phyloP scores from a whole-genome alignment of 1,139 yeast species.

The Diutina neorugosa region DNA sequence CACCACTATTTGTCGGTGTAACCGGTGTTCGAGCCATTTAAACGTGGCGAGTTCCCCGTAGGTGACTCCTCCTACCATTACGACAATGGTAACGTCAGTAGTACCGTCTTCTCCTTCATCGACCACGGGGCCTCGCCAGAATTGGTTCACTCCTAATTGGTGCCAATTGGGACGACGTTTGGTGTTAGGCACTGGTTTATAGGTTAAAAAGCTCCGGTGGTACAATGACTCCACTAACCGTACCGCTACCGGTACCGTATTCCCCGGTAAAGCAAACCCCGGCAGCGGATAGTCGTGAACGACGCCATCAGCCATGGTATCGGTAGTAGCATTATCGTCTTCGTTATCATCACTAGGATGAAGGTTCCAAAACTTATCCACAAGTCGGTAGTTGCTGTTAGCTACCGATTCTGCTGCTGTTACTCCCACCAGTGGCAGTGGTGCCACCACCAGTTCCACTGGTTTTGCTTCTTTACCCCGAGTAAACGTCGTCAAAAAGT shows the following conservation, averaged over 20 bases:
- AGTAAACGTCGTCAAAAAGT: constrained; percentile 19
- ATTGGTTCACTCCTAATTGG: constrained; percentile 11
- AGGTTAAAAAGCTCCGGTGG: constrained; percentile 30
- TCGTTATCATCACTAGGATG: constrained; percentile 23
- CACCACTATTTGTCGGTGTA: not conserved
- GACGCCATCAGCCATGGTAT: constrained; percentile 11
- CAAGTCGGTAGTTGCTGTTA: constrained; percentile 24
- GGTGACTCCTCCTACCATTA: not conserved
- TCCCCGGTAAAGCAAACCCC: constrained; percentile 41
- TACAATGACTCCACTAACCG: constrained; percentile 42
- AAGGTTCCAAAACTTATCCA: constrained; percentile 34
- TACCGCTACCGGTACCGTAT: constrained; percentile 35
- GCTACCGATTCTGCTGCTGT: constrained; percentile 22
- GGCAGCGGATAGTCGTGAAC: constrained; percentile 27
- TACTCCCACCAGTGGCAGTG: constrained; percentile 16
- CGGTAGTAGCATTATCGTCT: constrained; percentile 13
- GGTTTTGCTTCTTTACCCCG: constrained; percentile 8
- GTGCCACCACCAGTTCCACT: constrained; percentile 8
- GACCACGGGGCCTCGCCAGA: constrained; percentile 2
- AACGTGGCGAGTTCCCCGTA: not conserved
- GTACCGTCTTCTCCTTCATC: not conserved
- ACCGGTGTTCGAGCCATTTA: not conserved
- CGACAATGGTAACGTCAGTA: not conserved
- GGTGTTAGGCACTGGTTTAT: constrained; percentile 29
- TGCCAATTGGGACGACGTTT: constrained; percentile 35